Percentiles rank a stretch among this genome's conserved stretches.
phyloP scores from a whole-genome alignment of 1,284 basidiomycete species.

The Moesziomyces aphidis region DNA sequence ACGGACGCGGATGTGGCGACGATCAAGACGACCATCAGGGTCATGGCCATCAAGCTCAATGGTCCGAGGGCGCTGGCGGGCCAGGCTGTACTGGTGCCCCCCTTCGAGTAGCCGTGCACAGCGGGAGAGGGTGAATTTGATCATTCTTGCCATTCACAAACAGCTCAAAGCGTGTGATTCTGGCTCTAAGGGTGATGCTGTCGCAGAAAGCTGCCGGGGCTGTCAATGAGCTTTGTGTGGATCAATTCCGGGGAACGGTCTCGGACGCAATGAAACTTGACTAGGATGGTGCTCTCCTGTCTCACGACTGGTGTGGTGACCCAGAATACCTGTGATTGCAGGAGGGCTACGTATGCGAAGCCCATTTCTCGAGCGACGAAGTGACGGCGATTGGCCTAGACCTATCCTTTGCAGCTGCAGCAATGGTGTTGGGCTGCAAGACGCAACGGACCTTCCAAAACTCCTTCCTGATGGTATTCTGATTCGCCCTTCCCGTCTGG shows the following conservation, averaged over 20 bases:
- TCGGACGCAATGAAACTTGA: too few species aligned
- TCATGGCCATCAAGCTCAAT: constrained; percentile 40
- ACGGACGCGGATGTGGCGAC: constrained; percentile 34
- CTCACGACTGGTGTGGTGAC: too few species aligned
- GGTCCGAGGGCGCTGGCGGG: constrained; percentile 10
- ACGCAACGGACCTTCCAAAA: constrained; percentile 45
- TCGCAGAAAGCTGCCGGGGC: too few species aligned
- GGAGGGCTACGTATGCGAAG: constrained; percentile 20
- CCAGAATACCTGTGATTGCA: background rate
- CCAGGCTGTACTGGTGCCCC: constrained; percentile 15
- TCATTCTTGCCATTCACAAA: too few species aligned
- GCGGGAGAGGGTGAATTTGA: background rate
- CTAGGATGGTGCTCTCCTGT: too few species aligned
- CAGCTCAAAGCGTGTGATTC: too few species aligned
- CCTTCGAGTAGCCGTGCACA: constrained; percentile 11
- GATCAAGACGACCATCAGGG: constrained; percentile 37
- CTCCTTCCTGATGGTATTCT: constrained; percentile 38
- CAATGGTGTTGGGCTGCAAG: constrained; percentile 9
- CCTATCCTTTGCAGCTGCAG: constrained; percentile 29
- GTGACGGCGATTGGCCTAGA: constrained; percentile 14
- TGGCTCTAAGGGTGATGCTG: too few species aligned
- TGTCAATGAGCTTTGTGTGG: too few species aligned
- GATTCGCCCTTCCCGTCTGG: constrained; percentile 20
- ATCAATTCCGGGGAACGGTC: too few species aligned
- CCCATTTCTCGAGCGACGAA: constrained; percentile 42